Percentiles rank a stretch among this genome's conserved stretches.
These are phyloP conservation scores for Erythrobasidium hasegawianum DNA, from an alignment of 1,284 basidiomycete genomes.

Conservation along the genomic window DNA sequence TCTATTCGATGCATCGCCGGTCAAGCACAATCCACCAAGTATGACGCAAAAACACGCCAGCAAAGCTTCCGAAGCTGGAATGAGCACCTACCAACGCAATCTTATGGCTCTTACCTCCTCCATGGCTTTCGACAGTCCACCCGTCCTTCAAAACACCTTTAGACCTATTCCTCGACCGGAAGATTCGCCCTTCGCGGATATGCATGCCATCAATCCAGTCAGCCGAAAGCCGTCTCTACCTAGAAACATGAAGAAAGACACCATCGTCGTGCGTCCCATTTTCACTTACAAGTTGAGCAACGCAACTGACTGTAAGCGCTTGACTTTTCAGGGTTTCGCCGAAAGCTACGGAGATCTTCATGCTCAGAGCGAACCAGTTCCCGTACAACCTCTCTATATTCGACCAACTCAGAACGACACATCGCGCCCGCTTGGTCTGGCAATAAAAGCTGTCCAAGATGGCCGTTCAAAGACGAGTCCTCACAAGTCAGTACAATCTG, in stretches of 20 bases:
- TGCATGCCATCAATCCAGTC: slow-evolving; percentile 1
- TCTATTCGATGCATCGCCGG: background rate
- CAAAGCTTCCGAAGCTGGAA: background rate
- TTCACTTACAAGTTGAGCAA: too few relatives aligned
- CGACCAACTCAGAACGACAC: background rate
- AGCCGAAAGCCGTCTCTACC: background rate
- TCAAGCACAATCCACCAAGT: slow-evolving; percentile 2
- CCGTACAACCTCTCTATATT: slow-evolving; percentile 13
- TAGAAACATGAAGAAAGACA: slow-evolving; percentile 15
- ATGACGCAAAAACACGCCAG: background rate
- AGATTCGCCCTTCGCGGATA: background rate
- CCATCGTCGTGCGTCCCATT: slow-evolving; percentile 13
- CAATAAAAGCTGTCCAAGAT: too few relatives aligned
- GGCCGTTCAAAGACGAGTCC: too few relatives aligned
- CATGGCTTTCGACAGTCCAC: slow-evolving; percentile 16
- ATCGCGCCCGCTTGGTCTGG: too few relatives aligned
- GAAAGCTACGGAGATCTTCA: slow-evolving; percentile 12
- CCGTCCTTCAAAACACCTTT: background rate
- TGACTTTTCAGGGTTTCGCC: slow-evolving; percentile 13
- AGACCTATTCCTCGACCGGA: slow-evolving; percentile 2
- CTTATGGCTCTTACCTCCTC: slow-evolving; percentile 21
- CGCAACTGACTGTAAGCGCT: too few relatives aligned
- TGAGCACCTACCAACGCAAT: slow-evolving; percentile 19
- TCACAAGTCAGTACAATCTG: too few relatives aligned
- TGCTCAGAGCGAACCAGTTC: background rate